Evolutionary conservation across 768 basidiomycete species (phyloP).

Genomic region (Leccinum longicurvipes): DNA sequence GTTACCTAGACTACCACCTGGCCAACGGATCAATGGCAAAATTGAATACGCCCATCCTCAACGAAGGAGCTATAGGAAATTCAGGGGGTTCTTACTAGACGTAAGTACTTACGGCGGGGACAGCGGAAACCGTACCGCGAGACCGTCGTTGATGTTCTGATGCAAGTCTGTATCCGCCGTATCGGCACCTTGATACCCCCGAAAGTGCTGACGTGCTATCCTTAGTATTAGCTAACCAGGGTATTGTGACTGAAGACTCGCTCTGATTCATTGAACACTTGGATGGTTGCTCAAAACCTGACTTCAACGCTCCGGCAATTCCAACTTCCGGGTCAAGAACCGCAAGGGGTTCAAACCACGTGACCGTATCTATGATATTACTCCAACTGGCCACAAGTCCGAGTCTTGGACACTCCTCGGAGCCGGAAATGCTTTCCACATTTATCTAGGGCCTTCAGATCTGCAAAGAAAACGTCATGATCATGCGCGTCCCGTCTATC

Average conservation of each 20-base stretch:
- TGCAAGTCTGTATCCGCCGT: background rate
- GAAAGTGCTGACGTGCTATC: background rate
- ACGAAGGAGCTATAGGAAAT: background rate
- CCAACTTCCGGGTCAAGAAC: no score
- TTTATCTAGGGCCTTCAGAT: background rate
- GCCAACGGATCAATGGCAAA: no score
- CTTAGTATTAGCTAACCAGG: background rate
- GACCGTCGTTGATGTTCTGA: background rate
- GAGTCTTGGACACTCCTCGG: background rate
- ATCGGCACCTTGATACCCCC: background rate
- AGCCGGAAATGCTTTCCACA: background rate
- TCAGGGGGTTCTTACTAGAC: no score
- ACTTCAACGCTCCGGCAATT: background rate
- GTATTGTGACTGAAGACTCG: background rate
- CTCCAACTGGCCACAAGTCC: background rate
- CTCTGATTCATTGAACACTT: background rate
- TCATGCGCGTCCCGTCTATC: background rate
- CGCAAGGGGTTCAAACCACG: background rate
- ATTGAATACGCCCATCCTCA: no score
- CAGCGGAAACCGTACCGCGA: no score
- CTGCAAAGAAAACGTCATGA: background rate
- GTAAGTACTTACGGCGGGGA: background rate
- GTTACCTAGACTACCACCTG: background rate
- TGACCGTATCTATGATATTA: background rate
- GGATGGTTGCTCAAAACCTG: background rate